phyloP scores from a whole-genome alignment of 2,329 filamentous ascomycete species.

The Ceratocystis colombiana region DNA sequence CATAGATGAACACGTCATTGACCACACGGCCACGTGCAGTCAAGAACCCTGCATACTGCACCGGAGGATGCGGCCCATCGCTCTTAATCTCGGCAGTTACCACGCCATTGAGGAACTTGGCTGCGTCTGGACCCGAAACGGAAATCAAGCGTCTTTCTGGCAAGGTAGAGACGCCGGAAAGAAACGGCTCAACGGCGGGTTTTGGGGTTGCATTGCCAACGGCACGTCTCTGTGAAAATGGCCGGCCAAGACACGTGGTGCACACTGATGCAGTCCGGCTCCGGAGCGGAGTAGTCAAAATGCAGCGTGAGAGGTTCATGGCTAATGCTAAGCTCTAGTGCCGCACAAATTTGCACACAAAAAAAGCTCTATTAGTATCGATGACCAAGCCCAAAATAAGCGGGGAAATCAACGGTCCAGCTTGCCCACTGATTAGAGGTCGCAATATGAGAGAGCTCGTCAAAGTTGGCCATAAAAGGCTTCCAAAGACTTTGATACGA shows the following conservation, averaged over 20 bases:
- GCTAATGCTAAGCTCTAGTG: neutral
- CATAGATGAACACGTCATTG: constrained; percentile 86
- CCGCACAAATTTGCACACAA: constrained; percentile 4
- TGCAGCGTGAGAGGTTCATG: neutral
- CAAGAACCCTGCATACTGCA: constrained; percentile 74
- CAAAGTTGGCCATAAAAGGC: no score
- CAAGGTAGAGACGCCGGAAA: constrained; percentile 46
- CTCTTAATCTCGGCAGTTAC: constrained; percentile 58
- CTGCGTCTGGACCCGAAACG: constrained; percentile 66
- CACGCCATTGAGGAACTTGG: constrained; percentile 79
- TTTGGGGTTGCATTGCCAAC: neutral
- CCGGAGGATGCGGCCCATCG: constrained; percentile 36
- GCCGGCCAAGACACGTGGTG: constrained; percentile 17
- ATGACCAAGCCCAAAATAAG: neutral
- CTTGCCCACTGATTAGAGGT: no score
- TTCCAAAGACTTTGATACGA: no score
- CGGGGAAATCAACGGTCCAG: neutral
- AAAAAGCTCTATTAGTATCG: neutral
- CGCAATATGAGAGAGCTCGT: no score
- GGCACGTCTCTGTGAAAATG: constrained; percentile 30
- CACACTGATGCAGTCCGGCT: neutral
- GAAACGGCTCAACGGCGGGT: constrained; percentile 32
- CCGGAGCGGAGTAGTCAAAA: neutral
- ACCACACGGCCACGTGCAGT: constrained; percentile 76
- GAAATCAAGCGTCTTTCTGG: constrained; percentile 69